These are phyloP conservation scores for Naganishia onofrii DNA, from an alignment of 768 basidiomycete species.

Conservation along the genomic window DNA sequence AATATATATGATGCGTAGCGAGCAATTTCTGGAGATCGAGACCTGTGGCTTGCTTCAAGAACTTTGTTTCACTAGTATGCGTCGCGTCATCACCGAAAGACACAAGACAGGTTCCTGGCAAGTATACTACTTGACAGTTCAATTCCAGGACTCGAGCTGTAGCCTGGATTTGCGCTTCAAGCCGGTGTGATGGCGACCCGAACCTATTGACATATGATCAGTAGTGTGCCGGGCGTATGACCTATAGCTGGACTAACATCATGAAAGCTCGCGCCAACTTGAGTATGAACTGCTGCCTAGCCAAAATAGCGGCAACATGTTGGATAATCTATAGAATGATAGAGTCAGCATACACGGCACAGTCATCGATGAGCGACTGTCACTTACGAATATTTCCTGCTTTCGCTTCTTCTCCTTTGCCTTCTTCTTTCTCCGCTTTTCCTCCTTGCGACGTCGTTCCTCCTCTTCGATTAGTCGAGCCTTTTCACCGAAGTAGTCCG, in stretches of 20 bases:
- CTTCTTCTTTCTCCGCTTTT: conserved; percentile 56
- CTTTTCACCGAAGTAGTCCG: conserved; percentile 44
- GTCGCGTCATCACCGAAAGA: conserved; percentile 77
- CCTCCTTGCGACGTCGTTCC: conserved; percentile 51
- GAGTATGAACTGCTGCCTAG: conserved; percentile 80
- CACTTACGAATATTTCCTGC: conserved; percentile 72
- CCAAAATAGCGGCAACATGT: conserved; percentile 75
- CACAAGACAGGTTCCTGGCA: conserved; percentile 65
- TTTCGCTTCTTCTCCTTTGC: conserved; percentile 62
- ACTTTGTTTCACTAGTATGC: conserved; percentile 75
- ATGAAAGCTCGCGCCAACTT: conserved; percentile 82
- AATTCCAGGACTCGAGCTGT: conserved; percentile 86
- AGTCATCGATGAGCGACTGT: too few relatives aligned
- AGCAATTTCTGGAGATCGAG: conserved; percentile 75
- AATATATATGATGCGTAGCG: conserved; percentile 69
- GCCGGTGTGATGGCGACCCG: conserved; percentile 87
- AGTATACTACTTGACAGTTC: conserved; percentile 83
- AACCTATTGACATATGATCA: conserved; percentile 54
- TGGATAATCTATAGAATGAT: conserved; percentile 63
- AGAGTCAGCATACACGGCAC: too few relatives aligned
- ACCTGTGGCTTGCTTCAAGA: conserved; percentile 68
- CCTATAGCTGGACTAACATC: conserved; percentile 55
- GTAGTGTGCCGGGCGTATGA: neutral
- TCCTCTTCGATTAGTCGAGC: conserved; percentile 40
- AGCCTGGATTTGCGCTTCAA: conserved; percentile 85